A percentile compares a stretch with the other conserved stretches of the same genome.
Conservation (phyloP, 2,329 filamentous ascomycete species). For the Cordyceps farinosa region DNA sequence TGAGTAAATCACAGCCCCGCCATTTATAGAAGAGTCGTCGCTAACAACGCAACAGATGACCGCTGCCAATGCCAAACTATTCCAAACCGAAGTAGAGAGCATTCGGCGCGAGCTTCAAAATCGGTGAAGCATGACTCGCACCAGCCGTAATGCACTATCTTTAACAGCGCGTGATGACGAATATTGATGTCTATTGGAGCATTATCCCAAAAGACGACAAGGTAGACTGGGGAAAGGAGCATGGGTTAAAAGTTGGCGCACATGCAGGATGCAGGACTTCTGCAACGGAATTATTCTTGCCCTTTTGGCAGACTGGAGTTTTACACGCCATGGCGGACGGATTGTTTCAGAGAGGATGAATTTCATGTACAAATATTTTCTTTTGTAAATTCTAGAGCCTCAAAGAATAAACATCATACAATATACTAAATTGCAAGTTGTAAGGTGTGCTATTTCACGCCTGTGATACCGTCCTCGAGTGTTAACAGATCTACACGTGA, state of each 20-base stretch:
- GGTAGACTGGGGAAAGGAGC: conserved; percentile 6
- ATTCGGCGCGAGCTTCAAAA: conserved; percentile 50
- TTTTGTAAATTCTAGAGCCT: conserved; percentile 3
- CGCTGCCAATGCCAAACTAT: conserved; percentile 49
- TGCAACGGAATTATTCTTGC: conserved; percentile 4
- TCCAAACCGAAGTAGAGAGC: conserved; percentile 47
- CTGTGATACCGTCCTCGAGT: neutral
- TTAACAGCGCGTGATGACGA: neutral
- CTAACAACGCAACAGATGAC: conserved; percentile 44
- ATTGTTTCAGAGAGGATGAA: conserved; percentile 8
- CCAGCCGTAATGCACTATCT: neutral
- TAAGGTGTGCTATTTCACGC: neutral
- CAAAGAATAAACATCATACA: neutral
- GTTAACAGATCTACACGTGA: conserved; percentile 16
- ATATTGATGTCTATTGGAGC: conserved; percentile 2
- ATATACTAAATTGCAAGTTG: neutral
- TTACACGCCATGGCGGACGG: conserved; percentile 12
- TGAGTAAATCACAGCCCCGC: conserved; percentile 31
- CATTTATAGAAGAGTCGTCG: conserved; percentile 3
- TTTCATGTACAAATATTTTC: conserved; percentile 15
- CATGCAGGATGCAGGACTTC: conserved; percentile 3
- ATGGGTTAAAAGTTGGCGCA: conserved; percentile 17
- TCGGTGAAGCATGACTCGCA: conserved; percentile 26
- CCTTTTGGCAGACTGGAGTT: conserved; percentile 15
- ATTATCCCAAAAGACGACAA: neutral